phyloP scores from a whole-genome alignment of 106 monocot genomes.

The Cymbidium sinense region DNA sequence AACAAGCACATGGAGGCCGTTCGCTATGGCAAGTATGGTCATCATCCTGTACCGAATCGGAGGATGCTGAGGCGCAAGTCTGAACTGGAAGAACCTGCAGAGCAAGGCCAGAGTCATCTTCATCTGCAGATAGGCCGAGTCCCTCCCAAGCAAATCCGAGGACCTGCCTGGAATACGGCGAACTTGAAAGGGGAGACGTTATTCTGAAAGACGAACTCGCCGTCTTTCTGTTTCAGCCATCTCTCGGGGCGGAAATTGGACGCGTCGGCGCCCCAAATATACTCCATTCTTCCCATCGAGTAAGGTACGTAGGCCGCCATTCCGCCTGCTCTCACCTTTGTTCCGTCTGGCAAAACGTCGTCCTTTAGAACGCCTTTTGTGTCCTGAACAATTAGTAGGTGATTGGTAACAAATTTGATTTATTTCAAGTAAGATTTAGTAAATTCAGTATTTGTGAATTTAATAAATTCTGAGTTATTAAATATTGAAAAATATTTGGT shows the following conservation, averaged over 20 bases:
- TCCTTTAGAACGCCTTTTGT: slow-evolving; percentile 70
- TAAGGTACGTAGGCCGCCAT: slow-evolving; percentile 79
- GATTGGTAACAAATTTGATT: too few relatives aligned
- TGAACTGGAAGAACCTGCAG: slow-evolving; percentile 72
- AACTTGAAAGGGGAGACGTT: slow-evolving; percentile 84
- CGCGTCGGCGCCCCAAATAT: slow-evolving; percentile 81
- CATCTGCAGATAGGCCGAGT: slow-evolving; percentile 89
- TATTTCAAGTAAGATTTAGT: too few relatives aligned
- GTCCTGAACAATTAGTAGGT: too few relatives aligned
- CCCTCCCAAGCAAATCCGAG: slow-evolving; percentile 84
- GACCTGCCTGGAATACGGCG: slow-evolving; percentile 95
- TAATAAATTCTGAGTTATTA: too few relatives aligned
- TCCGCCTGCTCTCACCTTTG: slow-evolving; percentile 36
- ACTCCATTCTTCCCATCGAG: slow-evolving; percentile 89
- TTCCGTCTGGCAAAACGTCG: slow-evolving; percentile 87
- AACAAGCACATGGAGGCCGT: slow-evolving; percentile 65
- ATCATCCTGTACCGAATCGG: slow-evolving; percentile 77
- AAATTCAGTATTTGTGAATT: too few relatives aligned
- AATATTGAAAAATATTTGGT: too few relatives aligned
- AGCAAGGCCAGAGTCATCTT: slow-evolving; percentile 84
- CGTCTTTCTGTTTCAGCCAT: slow-evolving; percentile 58
- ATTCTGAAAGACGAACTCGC: slow-evolving; percentile 39
- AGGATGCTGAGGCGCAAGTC: slow-evolving; percentile 36
- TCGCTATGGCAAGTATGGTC: slow-evolving; percentile 84
- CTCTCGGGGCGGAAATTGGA: slow-evolving; percentile 61